phyloP scores from a whole-genome alignment of 768 basidiomycete genomes.

The Hypholoma sublateritium region DNA sequence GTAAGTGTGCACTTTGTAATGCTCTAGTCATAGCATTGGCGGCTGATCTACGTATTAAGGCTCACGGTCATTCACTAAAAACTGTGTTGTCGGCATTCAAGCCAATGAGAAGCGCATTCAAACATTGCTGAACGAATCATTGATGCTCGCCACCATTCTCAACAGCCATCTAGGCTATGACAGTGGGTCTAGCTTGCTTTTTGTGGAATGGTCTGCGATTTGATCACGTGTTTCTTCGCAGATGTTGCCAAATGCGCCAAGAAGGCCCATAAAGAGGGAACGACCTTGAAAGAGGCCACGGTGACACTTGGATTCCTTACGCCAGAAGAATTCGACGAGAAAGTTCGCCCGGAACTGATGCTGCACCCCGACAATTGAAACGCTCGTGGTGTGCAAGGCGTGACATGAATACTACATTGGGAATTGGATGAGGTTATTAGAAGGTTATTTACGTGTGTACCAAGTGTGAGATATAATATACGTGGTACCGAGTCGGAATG shows the following conservation, averaged over 20 bases:
- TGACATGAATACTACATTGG: conserved; percentile 13
- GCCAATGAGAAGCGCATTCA: conserved; percentile 95
- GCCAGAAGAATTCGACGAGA: conserved; percentile 89
- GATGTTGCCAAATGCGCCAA: conserved; percentile 98
- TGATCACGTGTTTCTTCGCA: conserved; percentile 31
- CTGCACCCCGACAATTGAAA: conserved; percentile 56
- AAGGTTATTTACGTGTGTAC: conserved; percentile 22
- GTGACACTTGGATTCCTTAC: conserved; percentile 84
- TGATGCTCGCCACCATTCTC: conserved; percentile 97
- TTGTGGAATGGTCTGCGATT: conserved; percentile 2
- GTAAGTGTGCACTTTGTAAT: conserved; percentile 33
- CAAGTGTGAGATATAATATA: conserved; percentile 14
- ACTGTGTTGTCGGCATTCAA: conserved; percentile 94
- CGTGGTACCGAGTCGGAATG: background rate
- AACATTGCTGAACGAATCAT: conserved; percentile 86
- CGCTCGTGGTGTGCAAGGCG: conserved; percentile 11
- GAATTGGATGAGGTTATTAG: background rate
- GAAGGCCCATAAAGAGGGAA: conserved; percentile 99
- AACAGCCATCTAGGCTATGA: conserved; percentile 97
- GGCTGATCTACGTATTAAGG: conserved; percentile 39
- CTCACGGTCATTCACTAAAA: conserved; percentile 91
- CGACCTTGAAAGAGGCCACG: conserved; percentile 93
- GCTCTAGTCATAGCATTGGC: background rate
- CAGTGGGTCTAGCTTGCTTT: conserved; percentile 53
- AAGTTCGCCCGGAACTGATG: conserved; percentile 93